Evolutionary conservation across 331 rosid genomes (phyloP), one percentile per base, ranked within the genome.

Genomic region (Telfairia occidentalis): DNA sequence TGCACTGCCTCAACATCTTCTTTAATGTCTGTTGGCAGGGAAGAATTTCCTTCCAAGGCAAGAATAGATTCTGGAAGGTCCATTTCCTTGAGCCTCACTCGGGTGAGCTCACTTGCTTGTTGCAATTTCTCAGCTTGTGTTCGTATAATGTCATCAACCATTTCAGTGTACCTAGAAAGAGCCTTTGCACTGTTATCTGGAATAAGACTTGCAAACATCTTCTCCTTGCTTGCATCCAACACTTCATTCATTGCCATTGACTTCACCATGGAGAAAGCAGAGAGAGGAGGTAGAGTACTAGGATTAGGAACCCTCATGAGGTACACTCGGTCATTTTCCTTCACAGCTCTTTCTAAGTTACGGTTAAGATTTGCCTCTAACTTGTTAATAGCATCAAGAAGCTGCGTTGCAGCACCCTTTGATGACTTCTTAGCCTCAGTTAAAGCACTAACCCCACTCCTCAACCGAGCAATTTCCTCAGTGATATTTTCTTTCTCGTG

Each of bases 1-100:
- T 92, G 97, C 81, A 92, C 98, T 59, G 98, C 98, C 86, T 92
- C 98, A 78, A 92, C 94, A 42, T 90, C 97, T 83, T 92, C 98
- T 78, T 92, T 90, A 55, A 89, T 83, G 82, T 77, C 85, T 10
- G 89, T 83, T 8, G 97, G 97, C 40, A 92, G 85, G 58, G 89
- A 74, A 75, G 85, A 87, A 81, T 90, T 89, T 35, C 98, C 98
- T 82, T 92, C 98, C 88, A 92, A 79, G 30, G 97, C 87, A 78
- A 90, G 97, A 83, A 92, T 87, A 58, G 97, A 92, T 71, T 92
- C 98, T 0, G 98, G 97, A 78, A 92, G 87, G 57, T 92, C 98
- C 97, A 92, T 90, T 80, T 92, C 97, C 93, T 90, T 92, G 21
- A 92, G 97, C 92, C 86, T 86, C 21, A 92, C 97, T 64, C 97